These are phyloP conservation scores for Trametes villosa DNA, from an alignment of 768 basidiomycete species.

Conservation along the genomic window DNA sequence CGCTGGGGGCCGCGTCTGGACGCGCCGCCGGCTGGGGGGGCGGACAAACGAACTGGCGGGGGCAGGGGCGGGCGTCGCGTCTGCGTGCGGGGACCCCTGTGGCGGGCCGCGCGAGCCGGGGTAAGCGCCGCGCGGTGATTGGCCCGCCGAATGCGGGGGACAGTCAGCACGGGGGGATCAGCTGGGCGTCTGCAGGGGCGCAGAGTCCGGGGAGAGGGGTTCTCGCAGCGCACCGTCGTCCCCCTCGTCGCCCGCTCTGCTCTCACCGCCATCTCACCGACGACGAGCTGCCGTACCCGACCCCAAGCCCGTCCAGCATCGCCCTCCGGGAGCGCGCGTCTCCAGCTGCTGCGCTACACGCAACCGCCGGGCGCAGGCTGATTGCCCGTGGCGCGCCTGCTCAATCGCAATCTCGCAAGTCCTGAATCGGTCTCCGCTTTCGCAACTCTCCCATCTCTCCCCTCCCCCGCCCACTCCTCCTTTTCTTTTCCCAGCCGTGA, in stretches of 20 bases:
- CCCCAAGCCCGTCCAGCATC: neutral
- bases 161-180: conserved; percentile 17
- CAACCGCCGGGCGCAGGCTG: conserved; percentile 8
- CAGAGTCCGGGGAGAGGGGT: conserved; percentile 9
- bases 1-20: too few species aligned
- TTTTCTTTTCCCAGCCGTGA: conserved; percentile 26
- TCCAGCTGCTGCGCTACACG: neutral
- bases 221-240: neutral
- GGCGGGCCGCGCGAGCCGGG: conserved; percentile 5
- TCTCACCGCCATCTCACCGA: neutral
- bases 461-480: neutral
- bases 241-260: neutral
- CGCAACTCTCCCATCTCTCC: conserved; percentile 28
- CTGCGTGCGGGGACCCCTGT: neutral
- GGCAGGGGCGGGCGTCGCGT: too few species aligned
- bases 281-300: neutral
- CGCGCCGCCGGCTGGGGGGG: too few species aligned
- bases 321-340: neutral
- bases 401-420: conserved; percentile 18
- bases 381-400: conserved; percentile 22
- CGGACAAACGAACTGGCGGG: too few species aligned
- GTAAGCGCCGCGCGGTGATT: conserved; percentile 1
- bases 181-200: conserved; percentile 5
- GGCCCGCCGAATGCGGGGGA: neutral
- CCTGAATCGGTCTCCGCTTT: conserved; percentile 26